Evolutionary conservation across 225 moss, liverwort and hornwort species (phyloP), one percentile per base, ranked within the genome.

Genomic region (Straminergon stramineum): DNA sequence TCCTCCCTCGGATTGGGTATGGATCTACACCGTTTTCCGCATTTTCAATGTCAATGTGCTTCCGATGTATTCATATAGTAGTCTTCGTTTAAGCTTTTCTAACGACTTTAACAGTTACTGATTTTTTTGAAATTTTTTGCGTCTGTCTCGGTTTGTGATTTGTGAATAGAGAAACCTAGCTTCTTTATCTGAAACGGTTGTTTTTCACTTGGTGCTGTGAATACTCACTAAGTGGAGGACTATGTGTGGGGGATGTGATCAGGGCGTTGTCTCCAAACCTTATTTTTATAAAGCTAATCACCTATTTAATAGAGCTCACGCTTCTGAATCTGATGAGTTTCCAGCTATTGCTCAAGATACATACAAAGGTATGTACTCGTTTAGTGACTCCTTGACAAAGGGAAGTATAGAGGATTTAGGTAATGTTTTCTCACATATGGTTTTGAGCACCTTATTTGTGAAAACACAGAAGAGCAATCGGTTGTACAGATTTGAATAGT

Each of bases 371-470:
- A 58, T 88, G 62, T 63, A 84, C 84, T 83, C 93, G 84, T 91
- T 89, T 35, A 90, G 84, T 63, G 84, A 89, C 57, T 93, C 91
- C 31, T 76, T 91, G 79, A 93, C 94, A 55, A 95, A 90, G 76
- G 97, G 97, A 90, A 87, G 90, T 82, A 37, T 87, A 81, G 87
- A 87, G 88, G 97, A 96, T 53, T 63, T 99, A 85, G 92, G 95
- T 75, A 90, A 96, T 83, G 77, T 97, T 58, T 97, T 99, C 91
- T 97, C 97, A 39, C 96, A 96, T 60, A 92, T 99, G 75, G 95
- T 99, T 65, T 92, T 99, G 84, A 97, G 95, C 90, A 95, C 99
- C 77, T 90, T 99, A 82, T 99, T 93, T 88, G 71, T 89, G 53
- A 93, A 92, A 81, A 61, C 91, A 35, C 91, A 64, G 30, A 91